Evolutionary conservation across 106 monocot genomes (phyloP), one percentile per base, ranked within the genome.

Genomic region (Dioscorea alata): DNA sequence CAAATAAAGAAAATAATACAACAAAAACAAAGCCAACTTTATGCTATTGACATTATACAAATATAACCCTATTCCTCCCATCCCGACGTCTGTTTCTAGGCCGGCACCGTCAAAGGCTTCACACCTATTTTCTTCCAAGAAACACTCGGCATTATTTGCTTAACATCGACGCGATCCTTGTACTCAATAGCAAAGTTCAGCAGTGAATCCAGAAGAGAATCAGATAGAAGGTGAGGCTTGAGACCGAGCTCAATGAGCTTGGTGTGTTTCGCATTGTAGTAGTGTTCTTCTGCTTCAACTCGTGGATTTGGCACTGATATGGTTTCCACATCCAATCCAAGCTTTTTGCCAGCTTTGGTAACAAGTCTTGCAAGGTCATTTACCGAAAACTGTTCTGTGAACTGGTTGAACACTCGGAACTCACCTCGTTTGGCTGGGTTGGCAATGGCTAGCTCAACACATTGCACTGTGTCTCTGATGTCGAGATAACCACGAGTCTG

Each of bases 371-470:
- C 89, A 1, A 97, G 86, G 31, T 97, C 84, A 49, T 97, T 97
- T 35, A 97, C 86, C 0, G 96, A 97, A 72, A 92, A 97, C 63
- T 87, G 91, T 67, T 96, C 96, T 1, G 92, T 92, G 78, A 96
- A 96, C 74, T 96, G 96, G 84, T 96, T 96, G 76, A 97, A 97
- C 25, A 97, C 92, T 8, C 92, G 84, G 67, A 97, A 97, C 65
- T 92, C 89, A 2, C 96, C 96, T 13, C 51, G 82, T 64, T 83
- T 97, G 57, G 96, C 88, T 23, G 96, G 92, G 72, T 92, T 92
- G 17, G 96, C 88, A 12, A 97, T 89, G 58, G 92, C 96, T 2
- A 97, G 84, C 73, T 97, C 96, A 18, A 97, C 84, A 52, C 96
- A 92, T 66, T 87, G 96, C 9, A 97, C 88, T 13, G 96, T 97